phyloP scores from a whole-genome alignment of 2,329 filamentous ascomycete species.

The Ophiostoma angusticollis region DNA sequence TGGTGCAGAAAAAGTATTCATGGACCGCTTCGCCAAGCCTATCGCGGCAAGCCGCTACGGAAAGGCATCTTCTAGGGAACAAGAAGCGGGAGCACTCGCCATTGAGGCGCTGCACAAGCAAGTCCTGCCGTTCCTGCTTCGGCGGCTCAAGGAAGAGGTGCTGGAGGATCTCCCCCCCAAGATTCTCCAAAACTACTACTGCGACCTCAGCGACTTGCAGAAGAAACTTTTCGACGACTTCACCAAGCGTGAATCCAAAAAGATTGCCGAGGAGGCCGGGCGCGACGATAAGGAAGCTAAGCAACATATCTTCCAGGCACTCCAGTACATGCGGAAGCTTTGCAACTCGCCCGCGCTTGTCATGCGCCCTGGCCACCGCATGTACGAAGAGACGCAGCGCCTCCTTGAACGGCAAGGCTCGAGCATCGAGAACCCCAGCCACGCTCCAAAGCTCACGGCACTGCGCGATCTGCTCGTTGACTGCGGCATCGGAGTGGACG shows the following conservation, averaged over 20 bases:
- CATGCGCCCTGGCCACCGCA: slow-evolving; percentile 83
- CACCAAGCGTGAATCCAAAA: slow-evolving; percentile 81
- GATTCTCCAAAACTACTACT: slow-evolving; percentile 99
- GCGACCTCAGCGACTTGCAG: slow-evolving; percentile 89
- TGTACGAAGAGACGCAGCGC: slow-evolving; percentile 78
- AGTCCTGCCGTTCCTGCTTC: slow-evolving; percentile 87
- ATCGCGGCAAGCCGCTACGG: slow-evolving; percentile 90
- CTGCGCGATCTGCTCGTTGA: slow-evolving; percentile 91
- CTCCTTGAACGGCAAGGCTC: slow-evolving; percentile 69
- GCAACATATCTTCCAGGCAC: slow-evolving; percentile 95
- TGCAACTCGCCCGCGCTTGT: slow-evolving; percentile 96
- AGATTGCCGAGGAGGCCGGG: slow-evolving; percentile 70
- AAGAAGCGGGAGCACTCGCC: slow-evolving; percentile 88
- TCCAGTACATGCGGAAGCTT: slow-evolving; percentile 98
- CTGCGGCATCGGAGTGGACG: slow-evolving; percentile 82
- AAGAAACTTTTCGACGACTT: slow-evolving; percentile 95
- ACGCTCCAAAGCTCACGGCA: slow-evolving; percentile 86
- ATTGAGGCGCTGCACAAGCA: slow-evolving; percentile 99
- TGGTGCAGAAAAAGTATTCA: slow-evolving; percentile 86
- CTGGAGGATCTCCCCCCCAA: slow-evolving; percentile 92
- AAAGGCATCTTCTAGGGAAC: slow-evolving; percentile 96
- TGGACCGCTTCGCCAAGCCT: slow-evolving; percentile 87
- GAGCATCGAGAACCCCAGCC: slow-evolving; percentile 67
- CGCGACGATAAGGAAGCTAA: slow-evolving; percentile 85
- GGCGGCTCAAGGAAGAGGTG: slow-evolving; percentile 94